A percentile compares a stretch with the other conserved stretches of the same genome.
phyloP scores from a whole-genome alignment of 257 asterid species.

The Anisodus tanguticus region DNA sequence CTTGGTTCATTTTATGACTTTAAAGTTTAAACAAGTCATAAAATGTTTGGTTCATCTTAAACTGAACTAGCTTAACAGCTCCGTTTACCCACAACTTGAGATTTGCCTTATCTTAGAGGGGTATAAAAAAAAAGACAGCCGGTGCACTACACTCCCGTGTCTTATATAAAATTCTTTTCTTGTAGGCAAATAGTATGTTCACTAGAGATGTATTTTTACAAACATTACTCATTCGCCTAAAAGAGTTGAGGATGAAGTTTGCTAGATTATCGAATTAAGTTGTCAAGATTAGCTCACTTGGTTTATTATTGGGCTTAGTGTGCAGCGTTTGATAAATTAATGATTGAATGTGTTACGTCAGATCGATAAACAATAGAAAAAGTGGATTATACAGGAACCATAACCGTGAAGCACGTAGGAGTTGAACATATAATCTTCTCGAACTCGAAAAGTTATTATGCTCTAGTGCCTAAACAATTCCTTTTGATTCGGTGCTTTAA shows the following conservation, averaged over 20 bases:
- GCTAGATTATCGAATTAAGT: neutral
- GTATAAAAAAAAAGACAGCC: neutral
- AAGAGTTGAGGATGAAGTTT: neutral
- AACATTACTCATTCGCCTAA: neutral
- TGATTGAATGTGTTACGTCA: neutral
- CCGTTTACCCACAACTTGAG: too few species aligned
- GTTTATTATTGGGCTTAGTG: neutral
- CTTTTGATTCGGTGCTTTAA: too few species aligned
- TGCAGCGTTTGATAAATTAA: neutral
- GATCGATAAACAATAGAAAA: neutral
- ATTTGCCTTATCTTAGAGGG: neutral
- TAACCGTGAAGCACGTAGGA: neutral
- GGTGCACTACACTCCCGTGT: too few species aligned
- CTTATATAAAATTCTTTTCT: too few species aligned
- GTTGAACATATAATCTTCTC: too few species aligned
- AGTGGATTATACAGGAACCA: neutral
- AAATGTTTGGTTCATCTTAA: too few species aligned
- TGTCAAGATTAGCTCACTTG: neutral
- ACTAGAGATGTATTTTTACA: neutral
- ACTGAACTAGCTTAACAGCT: too few species aligned
- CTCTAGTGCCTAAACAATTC: too few species aligned
- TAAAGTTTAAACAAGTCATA: too few species aligned
- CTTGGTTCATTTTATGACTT: neutral
- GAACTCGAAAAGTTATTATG: too few species aligned
- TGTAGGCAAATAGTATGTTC: neutral